Base-by-base conservation (phyloP, 108 stramenopile genomes). In the Pseudonitzschia delicatissima region DNA sequence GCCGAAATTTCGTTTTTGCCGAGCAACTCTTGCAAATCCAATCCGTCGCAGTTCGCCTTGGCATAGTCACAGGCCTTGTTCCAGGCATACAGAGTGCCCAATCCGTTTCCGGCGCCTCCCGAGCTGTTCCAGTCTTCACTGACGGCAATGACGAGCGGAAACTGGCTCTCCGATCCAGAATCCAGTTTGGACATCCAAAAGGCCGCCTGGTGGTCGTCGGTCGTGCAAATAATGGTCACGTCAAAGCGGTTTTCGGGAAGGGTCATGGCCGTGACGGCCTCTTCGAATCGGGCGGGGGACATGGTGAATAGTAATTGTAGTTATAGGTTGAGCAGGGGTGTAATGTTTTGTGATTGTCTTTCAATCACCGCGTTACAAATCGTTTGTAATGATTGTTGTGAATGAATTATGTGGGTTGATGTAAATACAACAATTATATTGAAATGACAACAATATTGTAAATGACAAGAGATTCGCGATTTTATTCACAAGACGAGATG, bases 151-250 rank as follows among this genome's bases (percentile, higher is more conserved):
- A 98, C 96, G 79, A 94, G 87, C 40, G 93, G 91, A 63, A 88
- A 84, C 12, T 58, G n/a, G 5, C 31, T 25, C 15, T 37, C 60
- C 73, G 29, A 32, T 37, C 25, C 28, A 31, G 50, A 48, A 35
- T 82, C 64, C 11, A 98, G 77, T n/a, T 94, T 91, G 20, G 88
- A 75, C 87, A 93, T 97, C 98, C 98, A 99, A 75, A 96, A 99
- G 26, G 82, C 74, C n/a, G 98, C 98, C 72, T 99, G 97, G 48
- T 86, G 78, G 51, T 95, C 92, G 71, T 95, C 96, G 20, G 94
- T 94, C 25, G 93, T 95, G 79, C 98, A 99, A 52, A 98, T 87
- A 64, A 99, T 96, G 60, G 96, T 91, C 31, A 96, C 96, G 69
- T 97, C 96, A 76, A 87, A 98, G 27, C 82, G 61, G 64, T 86